phyloP scores from a whole-genome alignment of 2,329 filamentous ascomycete genomes.

The Colletotrichum incanum region DNA sequence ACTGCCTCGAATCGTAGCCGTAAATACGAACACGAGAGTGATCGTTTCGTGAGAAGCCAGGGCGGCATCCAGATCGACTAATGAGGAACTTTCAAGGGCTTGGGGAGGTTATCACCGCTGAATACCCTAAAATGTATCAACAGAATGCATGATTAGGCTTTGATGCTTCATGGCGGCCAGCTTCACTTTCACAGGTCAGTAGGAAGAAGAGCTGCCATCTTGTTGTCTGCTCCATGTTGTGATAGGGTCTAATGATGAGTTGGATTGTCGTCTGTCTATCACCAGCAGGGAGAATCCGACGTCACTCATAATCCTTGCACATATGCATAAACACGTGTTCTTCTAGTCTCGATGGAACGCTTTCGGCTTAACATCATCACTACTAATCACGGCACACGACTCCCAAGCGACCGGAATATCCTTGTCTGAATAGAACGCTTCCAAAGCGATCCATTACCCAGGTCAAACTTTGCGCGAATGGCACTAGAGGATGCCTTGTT shows the following conservation, averaged over 20 bases:
- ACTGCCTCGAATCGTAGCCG: constrained; percentile 17
- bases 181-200: too few species aligned
- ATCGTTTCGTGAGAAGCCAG: background rate
- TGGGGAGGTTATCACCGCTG: rapidly evolving
- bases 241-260: too few species aligned
- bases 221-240: too few species aligned
- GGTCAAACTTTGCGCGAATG: too few species aligned
- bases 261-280: too few species aligned
- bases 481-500: too few species aligned
- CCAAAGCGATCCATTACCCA: too few species aligned
- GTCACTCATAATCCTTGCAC: background rate
- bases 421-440: background rate
- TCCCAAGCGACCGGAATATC: too few species aligned
- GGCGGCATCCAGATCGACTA: background rate
- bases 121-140: background rate
- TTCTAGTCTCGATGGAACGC: background rate
- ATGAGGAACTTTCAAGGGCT: rapidly evolving
- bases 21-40: background rate
- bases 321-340: background rate
- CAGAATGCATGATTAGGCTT: background rate
- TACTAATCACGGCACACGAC: too few species aligned
- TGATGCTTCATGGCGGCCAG: background rate
- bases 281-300: too few species aligned
- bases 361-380: background rate
- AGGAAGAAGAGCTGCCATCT: too few species aligned